Conservation (phyloP, 2,329 filamentous ascomycete genomes). For the Colletotrichum acutatum region DNA sequence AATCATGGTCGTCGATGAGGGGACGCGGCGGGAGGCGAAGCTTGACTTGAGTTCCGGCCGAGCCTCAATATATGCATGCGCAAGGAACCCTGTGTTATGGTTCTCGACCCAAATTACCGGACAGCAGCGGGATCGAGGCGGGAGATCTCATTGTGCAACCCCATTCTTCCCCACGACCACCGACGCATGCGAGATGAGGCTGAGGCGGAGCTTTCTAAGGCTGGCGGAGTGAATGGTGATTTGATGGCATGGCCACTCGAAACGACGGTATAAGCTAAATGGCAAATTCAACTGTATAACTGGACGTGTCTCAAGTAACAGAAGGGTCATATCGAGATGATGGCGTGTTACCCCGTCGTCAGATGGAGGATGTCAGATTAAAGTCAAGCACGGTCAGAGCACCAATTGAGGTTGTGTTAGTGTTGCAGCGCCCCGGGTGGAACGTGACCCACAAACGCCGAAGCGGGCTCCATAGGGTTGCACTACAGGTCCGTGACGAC, state of each 20-base stretch:
- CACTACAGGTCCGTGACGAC: no score
- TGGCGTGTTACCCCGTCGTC: neutral
- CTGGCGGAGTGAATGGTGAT: neutral
- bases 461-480: no score
- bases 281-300: neutral
- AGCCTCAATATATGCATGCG: neutral
- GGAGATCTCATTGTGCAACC: neutral
- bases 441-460: neutral
- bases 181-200: neutral
- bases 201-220: no score
- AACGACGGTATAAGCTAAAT: neutral
- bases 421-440: neutral
- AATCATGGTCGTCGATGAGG: neutral
- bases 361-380: neutral
- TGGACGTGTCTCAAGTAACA: no score
- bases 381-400: neutral
- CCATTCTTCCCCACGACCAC: neutral
- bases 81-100: neutral
- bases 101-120: neutral
- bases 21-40: neutral
- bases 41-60: neutral
- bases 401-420: neutral
- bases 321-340: neutral
- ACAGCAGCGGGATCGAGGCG: neutral
- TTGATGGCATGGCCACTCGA: neutral